phyloP scores from a whole-genome alignment of 345 rosid species.

The Ceriops tagal region DNA sequence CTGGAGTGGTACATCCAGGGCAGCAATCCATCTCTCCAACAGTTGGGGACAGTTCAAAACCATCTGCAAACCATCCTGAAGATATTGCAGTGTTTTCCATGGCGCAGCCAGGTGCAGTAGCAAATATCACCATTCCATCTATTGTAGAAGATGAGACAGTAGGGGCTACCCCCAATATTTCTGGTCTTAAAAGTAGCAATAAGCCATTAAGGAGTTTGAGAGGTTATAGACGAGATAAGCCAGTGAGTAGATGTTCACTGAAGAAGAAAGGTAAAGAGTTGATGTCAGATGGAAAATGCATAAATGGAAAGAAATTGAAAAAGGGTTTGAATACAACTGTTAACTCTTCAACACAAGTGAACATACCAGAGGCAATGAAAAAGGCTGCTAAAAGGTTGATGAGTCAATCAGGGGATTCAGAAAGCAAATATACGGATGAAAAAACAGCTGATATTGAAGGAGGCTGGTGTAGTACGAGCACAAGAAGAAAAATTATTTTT shows the following conservation, averaged over 20 bases:
- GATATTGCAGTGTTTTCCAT: background rate
- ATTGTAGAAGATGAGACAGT: background rate
- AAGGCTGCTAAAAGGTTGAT: conserved; percentile 12
- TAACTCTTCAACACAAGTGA: background rate
- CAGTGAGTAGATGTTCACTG: conserved; percentile 8
- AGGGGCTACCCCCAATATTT: conserved; percentile 1
- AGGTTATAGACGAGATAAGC: background rate
- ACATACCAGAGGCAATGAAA: conserved; percentile 2
- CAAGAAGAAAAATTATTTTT: conserved; percentile 34
- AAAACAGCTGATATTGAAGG: conserved; percentile 1
- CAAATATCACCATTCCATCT: conserved; percentile 8
- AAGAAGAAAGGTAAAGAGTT: conserved; percentile 12
- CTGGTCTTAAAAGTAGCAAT: conserved; percentile 5
- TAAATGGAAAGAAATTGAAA: conserved; percentile 9
- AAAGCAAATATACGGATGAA: conserved; percentile 11
- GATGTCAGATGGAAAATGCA: conserved; percentile 1
- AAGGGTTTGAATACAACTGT: conserved; percentile 5
- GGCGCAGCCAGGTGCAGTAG: background rate
- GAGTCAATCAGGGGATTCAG: background rate
- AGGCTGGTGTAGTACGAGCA: conserved; percentile 14
- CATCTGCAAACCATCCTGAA: no score
- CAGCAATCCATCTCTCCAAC: conserved; percentile 11
- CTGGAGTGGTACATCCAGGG: conserved; percentile 6
- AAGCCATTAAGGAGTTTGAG: background rate
- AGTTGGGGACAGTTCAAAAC: conserved; percentile 3